Base-by-base conservation (phyloP, 768 basidiomycete genomes). In the Rhizopogon sp. region DNA sequence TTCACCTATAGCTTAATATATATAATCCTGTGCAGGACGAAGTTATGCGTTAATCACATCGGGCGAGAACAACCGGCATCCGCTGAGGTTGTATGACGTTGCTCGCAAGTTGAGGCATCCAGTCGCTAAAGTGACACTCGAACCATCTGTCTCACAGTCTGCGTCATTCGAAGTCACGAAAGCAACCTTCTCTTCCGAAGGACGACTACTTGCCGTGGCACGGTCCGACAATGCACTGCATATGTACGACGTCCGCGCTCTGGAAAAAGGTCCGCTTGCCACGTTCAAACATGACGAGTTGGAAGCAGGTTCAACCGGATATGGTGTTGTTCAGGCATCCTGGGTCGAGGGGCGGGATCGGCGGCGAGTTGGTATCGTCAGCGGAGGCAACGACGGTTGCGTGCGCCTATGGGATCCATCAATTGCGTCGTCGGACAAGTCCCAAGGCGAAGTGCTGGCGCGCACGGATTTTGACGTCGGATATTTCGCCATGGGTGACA, bases 351-450 rank as follows among this genome's bases (percentile, higher is more conserved):
- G 68, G 7, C 66, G 70, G 44, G 54, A 62, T 10, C 66, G 68
- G 7, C 49, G 60, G 13, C 67, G 75, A 64, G 58, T 74, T n/a
- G 79, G 81, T 4, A 72, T 88, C 17, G 64, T 84, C 17, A 85
- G 80, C 8, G 85, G 82, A 3, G 85, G 87, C 0, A 72, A 78
- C 37, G 87, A 89, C 62, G 86, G 87, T n/a, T 86, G 84, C 62
- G 77, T 90, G 9, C 76, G 86, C 28, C 59, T 87, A 37, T 90
- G 87, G 87, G 79, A 88, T 61, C 77, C 83, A 6, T 67, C 72
- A 25, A 63, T 69, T n/a, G 72, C 80, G 1, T 60, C 59, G 1
- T 62, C 66, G 6, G 68, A 74, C 50, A 62, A 66, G 3, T 54
- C 59, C 3, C 81, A 84, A 64, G 84, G 81, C 14, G 66, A 45